phyloP scores from a whole-genome alignment of 768 basidiomycete genomes.

The Rhodotorula diobovata region DNA sequence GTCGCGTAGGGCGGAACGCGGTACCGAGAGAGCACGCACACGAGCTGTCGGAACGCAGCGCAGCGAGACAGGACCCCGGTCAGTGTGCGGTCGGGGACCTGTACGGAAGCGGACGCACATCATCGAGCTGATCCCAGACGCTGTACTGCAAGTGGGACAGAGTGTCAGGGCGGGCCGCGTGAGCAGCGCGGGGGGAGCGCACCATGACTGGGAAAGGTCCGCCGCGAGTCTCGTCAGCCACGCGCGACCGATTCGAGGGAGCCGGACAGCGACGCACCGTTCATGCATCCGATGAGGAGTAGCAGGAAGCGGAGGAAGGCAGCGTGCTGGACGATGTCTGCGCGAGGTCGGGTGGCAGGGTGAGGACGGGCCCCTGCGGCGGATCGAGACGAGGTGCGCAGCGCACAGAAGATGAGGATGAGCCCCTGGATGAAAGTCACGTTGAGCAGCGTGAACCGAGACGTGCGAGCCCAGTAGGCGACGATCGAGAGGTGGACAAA shows the following conservation, averaged over 20 bases:
- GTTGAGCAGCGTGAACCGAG: constrained; percentile 22
- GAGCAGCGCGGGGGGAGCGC: not conserved
- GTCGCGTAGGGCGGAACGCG: not conserved
- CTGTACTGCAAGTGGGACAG: constrained; percentile 10
- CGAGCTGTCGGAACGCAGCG: not conserved
- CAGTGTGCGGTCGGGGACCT: too few relatives aligned
- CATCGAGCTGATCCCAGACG: constrained; percentile 35
- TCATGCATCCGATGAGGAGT: constrained; percentile 20
- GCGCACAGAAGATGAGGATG: constrained; percentile 17
- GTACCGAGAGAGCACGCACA: not conserved
- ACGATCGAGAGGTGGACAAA: constrained; percentile 11
- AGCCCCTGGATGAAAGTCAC: constrained; percentile 6
- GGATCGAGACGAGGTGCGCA: not conserved
- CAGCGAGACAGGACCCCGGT: too few relatives aligned
- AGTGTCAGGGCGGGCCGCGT: not conserved
- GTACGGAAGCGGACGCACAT: not conserved
- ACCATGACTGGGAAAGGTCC: constrained; percentile 17
- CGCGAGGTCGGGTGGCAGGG: too few relatives aligned
- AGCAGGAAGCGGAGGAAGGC: constrained; percentile 28
- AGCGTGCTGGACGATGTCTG: constrained; percentile 30
- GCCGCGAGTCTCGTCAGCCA: not conserved
- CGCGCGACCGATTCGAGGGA: not conserved
- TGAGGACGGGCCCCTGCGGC: not conserved
- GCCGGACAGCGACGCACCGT: constrained; percentile 9
- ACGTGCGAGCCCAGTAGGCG: constrained; percentile 21